These are phyloP conservation scores for Adansonia digitata DNA, from an alignment of 345 rosid genomes.

Conservation along the genomic window DNA sequence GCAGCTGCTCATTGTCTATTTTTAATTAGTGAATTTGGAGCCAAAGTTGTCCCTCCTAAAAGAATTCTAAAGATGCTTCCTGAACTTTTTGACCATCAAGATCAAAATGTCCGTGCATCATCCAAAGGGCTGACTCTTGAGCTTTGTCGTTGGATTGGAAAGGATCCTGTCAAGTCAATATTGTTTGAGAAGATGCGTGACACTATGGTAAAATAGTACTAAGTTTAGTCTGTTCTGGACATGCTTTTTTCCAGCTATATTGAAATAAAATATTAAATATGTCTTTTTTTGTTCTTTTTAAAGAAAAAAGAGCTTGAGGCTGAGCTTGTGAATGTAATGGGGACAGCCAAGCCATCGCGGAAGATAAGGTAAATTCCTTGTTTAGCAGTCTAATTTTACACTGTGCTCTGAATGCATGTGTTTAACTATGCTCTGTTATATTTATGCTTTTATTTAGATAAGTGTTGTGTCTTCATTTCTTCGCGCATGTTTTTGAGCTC, in stretches of 20 bases:
- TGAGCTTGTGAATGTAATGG: slow-evolving; percentile 87
- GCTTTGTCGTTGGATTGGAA: slow-evolving; percentile 99
- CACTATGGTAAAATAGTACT: slow-evolving; percentile 67
- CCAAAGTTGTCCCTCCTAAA: slow-evolving; percentile 84
- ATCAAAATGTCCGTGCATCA: slow-evolving; percentile 95
- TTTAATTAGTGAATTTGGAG: slow-evolving; percentile 77
- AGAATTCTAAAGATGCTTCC: slow-evolving; percentile 96
- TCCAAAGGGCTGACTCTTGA: slow-evolving; percentile 95
- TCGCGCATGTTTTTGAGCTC: background rate
- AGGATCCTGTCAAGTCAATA: slow-evolving; percentile 88
- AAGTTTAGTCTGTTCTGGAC: background rate
- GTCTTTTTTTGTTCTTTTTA: slow-evolving; percentile 21
- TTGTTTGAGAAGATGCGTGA: slow-evolving; percentile 98
- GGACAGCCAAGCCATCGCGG: slow-evolving; percentile 72
- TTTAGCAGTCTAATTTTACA: background rate
- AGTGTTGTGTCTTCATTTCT: too few relatives aligned
- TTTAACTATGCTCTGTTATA: background rate
- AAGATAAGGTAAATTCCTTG: slow-evolving; percentile 73
- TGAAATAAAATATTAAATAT: slow-evolving; percentile 14
- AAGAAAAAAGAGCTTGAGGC: slow-evolving; percentile 99
- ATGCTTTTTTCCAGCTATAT: slow-evolving; percentile 7
- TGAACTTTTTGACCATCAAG: slow-evolving; percentile 97
- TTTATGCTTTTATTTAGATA: background rate
- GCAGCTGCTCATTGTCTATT: slow-evolving; percentile 9
- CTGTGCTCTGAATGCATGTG: background rate